Base-by-base conservation (phyloP, 768 basidiomycete genomes). In the Amanita pallidorosea region DNA sequence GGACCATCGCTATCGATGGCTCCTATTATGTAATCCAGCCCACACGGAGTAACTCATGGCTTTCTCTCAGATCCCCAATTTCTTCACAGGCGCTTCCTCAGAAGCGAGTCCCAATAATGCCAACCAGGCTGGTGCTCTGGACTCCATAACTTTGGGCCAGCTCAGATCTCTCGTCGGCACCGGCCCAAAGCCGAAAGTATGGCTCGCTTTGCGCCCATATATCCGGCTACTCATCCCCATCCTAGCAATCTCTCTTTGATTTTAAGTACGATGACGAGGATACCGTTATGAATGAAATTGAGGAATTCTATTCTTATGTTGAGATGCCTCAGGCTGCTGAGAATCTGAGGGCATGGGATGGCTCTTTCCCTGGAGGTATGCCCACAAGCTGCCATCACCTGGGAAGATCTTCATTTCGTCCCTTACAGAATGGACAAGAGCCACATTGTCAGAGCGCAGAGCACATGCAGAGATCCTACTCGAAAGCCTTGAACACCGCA, bases 301-400 rank as follows among this genome's bases (percentile, higher is more conserved):
- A 97, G 53, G 96, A 99, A 67, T 97, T 98, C 69, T 98, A 95
- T 66, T 90, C 91, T 18, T 99, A 96, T 67, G 83, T 91, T 54
- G 95, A 97, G 71, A 89, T 92, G 79, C 80, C 87, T 0, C 88
- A 93, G 63, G 84, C 92, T 18, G 81, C 80, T 2, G 88, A 90
- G 71, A 90, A 91, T 63, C 70, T 89, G 55, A 85, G 82, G 60
- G 85, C 88, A 41, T 96, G 91, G 87, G 79, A 86, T 60, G 83
- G 83, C 35, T 89, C 85, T 38, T 94, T 87, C 62, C 67, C 74
- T 27, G 80, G 80, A 66, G 87, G 91, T 87, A 60, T 58, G 51
- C 36, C 37, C 36, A 17, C 37, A 18, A 23, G 31, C 45, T 29
- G 36, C 9, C 33, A 13, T 37, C 23, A 25, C 34, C 51, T 48